These are phyloP conservation scores for Triticum urartu DNA, from an alignment of 176 grass and related monocot genomes.

Conservation along the genomic window DNA sequence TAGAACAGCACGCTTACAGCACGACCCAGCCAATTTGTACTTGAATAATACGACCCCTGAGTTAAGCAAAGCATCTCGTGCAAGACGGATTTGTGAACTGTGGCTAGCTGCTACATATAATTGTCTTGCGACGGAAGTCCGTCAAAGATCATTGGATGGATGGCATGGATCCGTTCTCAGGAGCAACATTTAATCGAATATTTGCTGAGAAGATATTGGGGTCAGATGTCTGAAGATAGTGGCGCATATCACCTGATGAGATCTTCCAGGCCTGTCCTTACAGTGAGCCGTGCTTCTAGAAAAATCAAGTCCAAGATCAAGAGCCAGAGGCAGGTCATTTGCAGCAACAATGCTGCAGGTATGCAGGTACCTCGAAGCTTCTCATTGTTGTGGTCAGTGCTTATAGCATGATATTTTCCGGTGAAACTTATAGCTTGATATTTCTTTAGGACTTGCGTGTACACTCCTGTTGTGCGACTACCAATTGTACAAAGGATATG, in stretches of 20 bases:
- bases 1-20: neutral
- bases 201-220: neutral
- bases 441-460: neutral
- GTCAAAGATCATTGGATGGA: neutral
- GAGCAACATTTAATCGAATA: neutral
- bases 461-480: no score
- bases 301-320: neutral
- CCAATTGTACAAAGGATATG: no score
- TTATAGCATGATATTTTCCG: neutral
- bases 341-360: neutral
- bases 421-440: neutral
- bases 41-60: neutral
- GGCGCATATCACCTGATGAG: neutral
- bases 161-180: neutral
- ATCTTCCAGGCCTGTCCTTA: neutral
- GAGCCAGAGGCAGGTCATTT: neutral
- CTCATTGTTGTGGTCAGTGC: neutral
- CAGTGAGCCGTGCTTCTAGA: constrained; percentile 31
- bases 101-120: neutral
- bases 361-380: constrained; percentile 42
- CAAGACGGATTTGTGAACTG: neutral
- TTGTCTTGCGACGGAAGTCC: neutral
- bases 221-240: no score
- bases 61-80: neutral
- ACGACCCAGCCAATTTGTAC: neutral